Evolutionary conservation across 2,329 filamentous ascomycete genomes (phyloP).

Genomic region (Neofusicoccum parvum): DNA sequence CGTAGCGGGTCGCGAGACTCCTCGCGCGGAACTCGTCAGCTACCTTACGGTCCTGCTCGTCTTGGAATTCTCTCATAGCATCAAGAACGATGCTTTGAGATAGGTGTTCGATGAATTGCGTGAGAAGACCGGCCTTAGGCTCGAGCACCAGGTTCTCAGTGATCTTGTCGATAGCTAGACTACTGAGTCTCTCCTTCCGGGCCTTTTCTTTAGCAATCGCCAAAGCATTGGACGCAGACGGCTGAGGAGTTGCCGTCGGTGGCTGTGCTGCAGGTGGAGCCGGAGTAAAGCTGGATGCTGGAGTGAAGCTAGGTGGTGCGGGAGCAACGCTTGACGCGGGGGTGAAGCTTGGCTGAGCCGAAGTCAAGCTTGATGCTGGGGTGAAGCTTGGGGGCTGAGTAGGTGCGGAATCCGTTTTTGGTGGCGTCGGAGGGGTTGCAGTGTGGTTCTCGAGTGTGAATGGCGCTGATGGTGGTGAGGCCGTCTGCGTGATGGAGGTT

Average conservation of each 20-base stretch:
- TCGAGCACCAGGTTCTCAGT: constrained; percentile 42
- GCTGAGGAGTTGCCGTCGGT: not conserved
- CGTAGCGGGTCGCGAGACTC: constrained; percentile 14
- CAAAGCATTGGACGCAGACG: not conserved
- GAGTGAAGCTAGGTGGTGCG: not conserved
- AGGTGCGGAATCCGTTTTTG: not conserved
- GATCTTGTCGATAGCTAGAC: constrained; percentile 26
- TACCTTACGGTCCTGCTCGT: constrained; percentile 8
- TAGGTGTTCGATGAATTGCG: constrained; percentile 48
- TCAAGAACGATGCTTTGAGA: constrained; percentile 36
- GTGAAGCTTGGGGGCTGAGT: not conserved
- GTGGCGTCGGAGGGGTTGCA: not conserved
- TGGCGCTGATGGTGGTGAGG: not conserved
- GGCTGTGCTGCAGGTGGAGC: not conserved
- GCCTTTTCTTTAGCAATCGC: not conserved
- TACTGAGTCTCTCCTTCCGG: not conserved
- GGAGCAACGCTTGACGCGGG: not conserved
- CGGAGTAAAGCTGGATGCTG: not conserved
- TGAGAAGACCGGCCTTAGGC: constrained; percentile 43
- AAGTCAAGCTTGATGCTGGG: not conserved
- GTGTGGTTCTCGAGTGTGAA: not conserved
- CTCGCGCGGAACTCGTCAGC: constrained; percentile 18
- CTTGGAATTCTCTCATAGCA: constrained; percentile 10
- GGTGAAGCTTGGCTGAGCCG: no score
- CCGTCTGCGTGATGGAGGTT: not conserved